A percentile compares a stretch with the other conserved stretches of the same genome.
phyloP scores from a whole-genome alignment of 2,329 filamentous ascomycete species.

The Aspergillus chevalieri region DNA sequence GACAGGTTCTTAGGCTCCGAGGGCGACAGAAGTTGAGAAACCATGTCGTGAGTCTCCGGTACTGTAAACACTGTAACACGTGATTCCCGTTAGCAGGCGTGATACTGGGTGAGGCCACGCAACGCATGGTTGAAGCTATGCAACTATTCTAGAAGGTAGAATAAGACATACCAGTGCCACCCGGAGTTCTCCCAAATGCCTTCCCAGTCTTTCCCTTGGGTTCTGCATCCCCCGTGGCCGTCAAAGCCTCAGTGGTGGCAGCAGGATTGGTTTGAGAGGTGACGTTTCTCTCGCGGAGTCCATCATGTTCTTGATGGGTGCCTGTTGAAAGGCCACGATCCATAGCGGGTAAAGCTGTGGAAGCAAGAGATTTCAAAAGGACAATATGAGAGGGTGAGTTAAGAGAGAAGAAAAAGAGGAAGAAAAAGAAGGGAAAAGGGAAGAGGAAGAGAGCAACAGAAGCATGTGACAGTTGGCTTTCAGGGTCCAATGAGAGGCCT shows the following conservation, averaged over 20 bases:
- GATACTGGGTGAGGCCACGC: not conserved
- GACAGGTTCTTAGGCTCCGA: constrained; percentile 92
- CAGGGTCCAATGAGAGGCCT: constrained; percentile 1
- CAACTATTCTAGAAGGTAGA: constrained; percentile 2
- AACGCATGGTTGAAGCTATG: constrained; percentile 1
- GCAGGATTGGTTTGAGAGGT: constrained; percentile 37
- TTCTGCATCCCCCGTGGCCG: constrained; percentile 30
- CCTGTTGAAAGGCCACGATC: constrained; percentile 34
- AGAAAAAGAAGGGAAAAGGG: not conserved
- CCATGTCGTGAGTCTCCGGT: constrained; percentile 96
- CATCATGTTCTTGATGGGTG: constrained; percentile 29
- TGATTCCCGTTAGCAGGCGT: not conserved
- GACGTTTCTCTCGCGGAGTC: constrained; percentile 45
- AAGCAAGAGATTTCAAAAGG: constrained; percentile 1
- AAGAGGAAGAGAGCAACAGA: constrained; percentile 11
- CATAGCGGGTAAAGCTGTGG: constrained; percentile 21
- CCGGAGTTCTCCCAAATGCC: constrained; percentile 85
- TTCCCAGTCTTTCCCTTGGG: constrained; percentile 54
- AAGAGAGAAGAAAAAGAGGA: not conserved
- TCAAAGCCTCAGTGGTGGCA: constrained; percentile 42
- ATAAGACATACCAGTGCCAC: constrained; percentile 72
- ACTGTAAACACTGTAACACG: constrained; percentile 74
- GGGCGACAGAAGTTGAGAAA: constrained; percentile 90
- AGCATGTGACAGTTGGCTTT: constrained; percentile 18
- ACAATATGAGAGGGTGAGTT: not conserved